Conservation (phyloP, 2,329 filamentous ascomycete species). For the Arthrinium phaeospermum region DNA sequence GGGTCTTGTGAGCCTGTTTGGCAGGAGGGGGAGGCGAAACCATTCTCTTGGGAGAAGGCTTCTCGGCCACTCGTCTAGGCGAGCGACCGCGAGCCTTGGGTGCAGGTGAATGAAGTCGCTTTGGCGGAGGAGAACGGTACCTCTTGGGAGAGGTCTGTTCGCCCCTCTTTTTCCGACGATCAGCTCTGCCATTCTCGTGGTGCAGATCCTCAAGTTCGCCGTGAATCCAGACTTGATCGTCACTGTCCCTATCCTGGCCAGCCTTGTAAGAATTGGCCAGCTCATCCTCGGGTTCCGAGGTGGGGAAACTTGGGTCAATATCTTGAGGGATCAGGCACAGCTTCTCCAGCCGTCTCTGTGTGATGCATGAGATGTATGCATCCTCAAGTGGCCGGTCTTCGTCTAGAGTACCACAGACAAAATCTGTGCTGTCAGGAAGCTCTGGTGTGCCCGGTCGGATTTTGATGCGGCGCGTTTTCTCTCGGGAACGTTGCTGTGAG, state of each 20-base stretch:
- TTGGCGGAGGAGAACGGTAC: conserved; percentile 60
- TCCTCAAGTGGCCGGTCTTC: conserved; percentile 95
- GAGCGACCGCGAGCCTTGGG: conserved; percentile 58
- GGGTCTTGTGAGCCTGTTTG: background rate
- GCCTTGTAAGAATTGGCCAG: conserved; percentile 72
- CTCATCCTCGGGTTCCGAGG: conserved; percentile 88
- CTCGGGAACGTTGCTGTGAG: conserved; percentile 38
- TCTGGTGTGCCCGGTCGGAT: conserved; percentile 77
- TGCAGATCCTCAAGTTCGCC: conserved; percentile 72
- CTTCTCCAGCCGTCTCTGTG: conserved; percentile 81
- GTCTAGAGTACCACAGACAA: conserved; percentile 97
- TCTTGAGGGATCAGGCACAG: conserved; percentile 89
- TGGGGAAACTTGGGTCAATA: conserved; percentile 96
- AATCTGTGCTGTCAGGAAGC: conserved; percentile 95
- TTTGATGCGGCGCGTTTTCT: conserved; percentile 50
- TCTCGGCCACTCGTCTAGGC: conserved; percentile 65
- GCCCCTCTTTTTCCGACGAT: conserved; percentile 56
- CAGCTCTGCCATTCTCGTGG: conserved; percentile 59
- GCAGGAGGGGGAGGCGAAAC: background rate
- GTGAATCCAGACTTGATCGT: conserved; percentile 72
- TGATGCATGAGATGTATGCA: conserved; percentile 85
- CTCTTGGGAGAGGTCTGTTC: conserved; percentile 65
- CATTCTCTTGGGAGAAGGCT: conserved; percentile 70
- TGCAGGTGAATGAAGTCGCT: conserved; percentile 55
- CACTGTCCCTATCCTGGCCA: conserved; percentile 69